Evolutionary conservation across 225 moss, liverwort and hornwort genomes (phyloP).

Genomic region (Polytrichum formosum): DNA sequence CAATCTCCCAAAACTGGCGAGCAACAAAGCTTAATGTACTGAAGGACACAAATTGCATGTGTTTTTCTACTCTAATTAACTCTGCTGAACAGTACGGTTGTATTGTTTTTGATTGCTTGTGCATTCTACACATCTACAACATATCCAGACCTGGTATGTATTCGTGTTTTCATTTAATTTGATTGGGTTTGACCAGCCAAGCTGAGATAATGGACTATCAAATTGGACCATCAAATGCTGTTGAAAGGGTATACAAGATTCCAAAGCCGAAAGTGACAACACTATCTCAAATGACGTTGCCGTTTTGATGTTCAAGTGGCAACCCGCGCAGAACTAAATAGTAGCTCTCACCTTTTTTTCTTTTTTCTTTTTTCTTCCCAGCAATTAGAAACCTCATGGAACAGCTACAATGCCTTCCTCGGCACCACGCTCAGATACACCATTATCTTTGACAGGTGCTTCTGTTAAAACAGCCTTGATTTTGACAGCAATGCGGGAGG

Average conservation of each 20-base stretch:
- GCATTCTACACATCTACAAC: neutral
- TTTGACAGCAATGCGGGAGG: constrained; percentile 53
- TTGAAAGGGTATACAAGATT: no score
- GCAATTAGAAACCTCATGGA: constrained; percentile 8
- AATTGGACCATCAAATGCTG: no score
- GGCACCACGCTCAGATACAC: constrained; percentile 11
- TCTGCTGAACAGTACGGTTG: neutral
- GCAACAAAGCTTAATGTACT: no score
- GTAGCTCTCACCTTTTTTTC: neutral
- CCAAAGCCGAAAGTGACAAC: no score
- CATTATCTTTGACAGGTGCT: constrained; percentile 21
- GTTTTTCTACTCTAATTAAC: neutral
- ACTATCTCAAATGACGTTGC: no score
- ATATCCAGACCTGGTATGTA: neutral
- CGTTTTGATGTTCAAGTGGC: neutral
- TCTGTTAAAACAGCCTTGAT: constrained; percentile 33
- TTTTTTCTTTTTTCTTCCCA: neutral
- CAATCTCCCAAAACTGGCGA: no score
- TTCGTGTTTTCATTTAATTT: neutral
- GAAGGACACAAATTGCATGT: neutral
- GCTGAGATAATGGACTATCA: neutral
- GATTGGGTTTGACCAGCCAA: neutral
- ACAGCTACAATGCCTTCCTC: constrained; percentile 40
- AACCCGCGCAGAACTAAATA: neutral
- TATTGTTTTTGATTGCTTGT: neutral